These are phyloP conservation scores for Pythium oligandrum DNA, from an alignment of 352 stramenopile genomes.

Conservation along the genomic window DNA sequence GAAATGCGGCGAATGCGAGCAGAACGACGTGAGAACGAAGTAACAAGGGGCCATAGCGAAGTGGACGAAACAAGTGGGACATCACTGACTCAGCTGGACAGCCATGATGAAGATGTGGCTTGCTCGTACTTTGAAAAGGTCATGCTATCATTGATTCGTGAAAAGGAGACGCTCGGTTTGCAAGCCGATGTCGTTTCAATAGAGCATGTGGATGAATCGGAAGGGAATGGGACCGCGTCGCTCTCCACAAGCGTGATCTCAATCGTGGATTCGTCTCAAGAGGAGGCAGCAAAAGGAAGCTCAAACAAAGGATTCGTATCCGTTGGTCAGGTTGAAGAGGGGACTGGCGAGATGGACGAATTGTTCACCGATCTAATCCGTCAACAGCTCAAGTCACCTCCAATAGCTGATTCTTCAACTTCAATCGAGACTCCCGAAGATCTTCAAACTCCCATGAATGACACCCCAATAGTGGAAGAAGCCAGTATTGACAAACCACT, in stretches of 20 bases:
- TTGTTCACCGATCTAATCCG: neutral
- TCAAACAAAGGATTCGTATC: too few relatives aligned
- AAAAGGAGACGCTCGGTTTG: too few relatives aligned
- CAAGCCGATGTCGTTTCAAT: too few relatives aligned
- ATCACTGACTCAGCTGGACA: neutral
- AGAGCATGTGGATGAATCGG: neutral
- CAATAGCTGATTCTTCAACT: too few relatives aligned
- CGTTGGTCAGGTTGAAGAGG: neutral
- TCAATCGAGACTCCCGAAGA: too few relatives aligned
- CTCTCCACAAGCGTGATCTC: slow-evolving; percentile 3
- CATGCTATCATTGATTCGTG: slow-evolving; percentile 10
- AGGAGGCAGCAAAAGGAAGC: neutral
- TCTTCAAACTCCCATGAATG: too few relatives aligned
- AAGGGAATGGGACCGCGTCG: neutral
- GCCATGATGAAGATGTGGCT: slow-evolving; percentile 8
- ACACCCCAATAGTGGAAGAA: too few relatives aligned
- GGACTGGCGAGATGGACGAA: neutral
- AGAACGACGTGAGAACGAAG: slow-evolving; percentile 1
- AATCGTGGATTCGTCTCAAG: slow-evolving; percentile 11
- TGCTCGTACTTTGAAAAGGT: slow-evolving; percentile 17
- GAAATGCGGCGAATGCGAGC: slow-evolving; percentile 9
- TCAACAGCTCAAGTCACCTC: too few relatives aligned
- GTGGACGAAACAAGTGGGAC: neutral
- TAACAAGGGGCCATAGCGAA: neutral
- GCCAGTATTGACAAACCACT: too few relatives aligned